Percentiles rank a stretch among this genome's conserved stretches.
Evolutionary conservation across 352 stramenopile species (phyloP).

Genomic region (Globisporangium spiculum): DNA sequence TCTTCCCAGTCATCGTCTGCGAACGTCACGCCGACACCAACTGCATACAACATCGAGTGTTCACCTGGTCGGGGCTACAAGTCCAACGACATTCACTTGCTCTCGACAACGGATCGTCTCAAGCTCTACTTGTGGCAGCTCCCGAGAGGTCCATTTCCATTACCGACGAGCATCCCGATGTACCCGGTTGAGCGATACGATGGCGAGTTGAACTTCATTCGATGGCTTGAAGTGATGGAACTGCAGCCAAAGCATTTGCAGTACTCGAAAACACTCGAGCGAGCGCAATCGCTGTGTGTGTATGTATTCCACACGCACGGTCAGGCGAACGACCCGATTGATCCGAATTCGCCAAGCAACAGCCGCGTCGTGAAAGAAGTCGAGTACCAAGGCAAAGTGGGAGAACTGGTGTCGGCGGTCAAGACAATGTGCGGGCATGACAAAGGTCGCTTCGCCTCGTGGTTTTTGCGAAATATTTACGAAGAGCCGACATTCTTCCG

Average conservation of each 20-base stretch:
- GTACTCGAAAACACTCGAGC: conserved; percentile 78
- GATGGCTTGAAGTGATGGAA: conserved; percentile 83
- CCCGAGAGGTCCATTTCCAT: conserved; percentile 58
- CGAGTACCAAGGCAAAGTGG: conserved; percentile 81
- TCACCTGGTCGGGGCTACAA: conserved; percentile 83
- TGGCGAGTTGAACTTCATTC: conserved; percentile 57
- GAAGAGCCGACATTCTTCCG: conserved; percentile 77
- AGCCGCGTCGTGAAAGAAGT: conserved; percentile 68
- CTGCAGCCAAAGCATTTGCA: conserved; percentile 69
- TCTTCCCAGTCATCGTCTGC: conserved; percentile 24
- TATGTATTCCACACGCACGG: conserved; percentile 86
- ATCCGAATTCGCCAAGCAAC: conserved; percentile 23
- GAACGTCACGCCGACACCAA: conserved; percentile 47
- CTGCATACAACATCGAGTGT: conserved; percentile 86
- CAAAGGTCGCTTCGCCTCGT: conserved; percentile 78
- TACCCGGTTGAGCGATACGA: conserved; percentile 58
- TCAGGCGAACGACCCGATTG: conserved; percentile 52
- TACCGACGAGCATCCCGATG: conserved; percentile 70
- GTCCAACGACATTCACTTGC: conserved; percentile 64
- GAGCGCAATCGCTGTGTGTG: conserved; percentile 73
- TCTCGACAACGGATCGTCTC: conserved; percentile 62
- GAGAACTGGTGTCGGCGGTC: conserved; percentile 77
- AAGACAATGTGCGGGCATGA: conserved; percentile 88
- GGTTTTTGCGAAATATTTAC: conserved; percentile 85
- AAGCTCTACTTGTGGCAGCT: conserved; percentile 85